These are phyloP conservation scores for Phoenix dactylifera DNA, from an alignment of 176 grass and related monocot species.

Conservation along the genomic window DNA sequence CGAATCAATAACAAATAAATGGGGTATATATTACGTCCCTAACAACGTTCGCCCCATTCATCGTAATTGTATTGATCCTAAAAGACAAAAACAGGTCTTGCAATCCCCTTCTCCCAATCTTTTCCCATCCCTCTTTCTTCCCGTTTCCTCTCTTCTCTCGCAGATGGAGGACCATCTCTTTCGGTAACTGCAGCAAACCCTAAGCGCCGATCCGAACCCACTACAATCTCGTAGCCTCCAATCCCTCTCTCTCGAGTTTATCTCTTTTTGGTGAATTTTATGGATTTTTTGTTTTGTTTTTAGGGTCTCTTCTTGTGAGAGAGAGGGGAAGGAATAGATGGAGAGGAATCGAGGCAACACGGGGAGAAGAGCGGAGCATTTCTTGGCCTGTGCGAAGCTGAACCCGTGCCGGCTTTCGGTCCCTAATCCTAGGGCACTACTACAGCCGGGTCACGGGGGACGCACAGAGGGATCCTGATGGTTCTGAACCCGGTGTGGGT, in stretches of 20 bases:
- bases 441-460: conserved; percentile 32
- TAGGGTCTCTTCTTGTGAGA: conserved; percentile 58
- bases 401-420: conserved; percentile 62
- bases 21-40: too few species aligned
- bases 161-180: conserved; percentile 32
- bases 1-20: too few species aligned
- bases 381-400: conserved; percentile 74
- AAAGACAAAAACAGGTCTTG: too few species aligned
- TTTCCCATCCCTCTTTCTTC: too few species aligned
- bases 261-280: background rate
- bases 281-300: background rate
- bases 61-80: too few species aligned
- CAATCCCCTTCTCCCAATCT: too few species aligned
- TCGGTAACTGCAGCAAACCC: conserved; percentile 39
- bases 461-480: conserved; percentile 5
- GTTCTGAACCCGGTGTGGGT: too few species aligned
- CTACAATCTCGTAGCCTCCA: conserved; percentile 42
- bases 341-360: conserved; percentile 30
- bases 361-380: conserved; percentile 46
- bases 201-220: conserved; percentile 47
- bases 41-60: too few species aligned
- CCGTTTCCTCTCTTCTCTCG: background rate
- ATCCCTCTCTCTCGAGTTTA: background rate
- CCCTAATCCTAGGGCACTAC: conserved; percentile 47
- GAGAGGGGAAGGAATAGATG: conserved; percentile 22